These are phyloP conservation scores for Alternaria sp. DNA, from an alignment of 2,329 filamentous ascomycete species.

Conservation along the genomic window DNA sequence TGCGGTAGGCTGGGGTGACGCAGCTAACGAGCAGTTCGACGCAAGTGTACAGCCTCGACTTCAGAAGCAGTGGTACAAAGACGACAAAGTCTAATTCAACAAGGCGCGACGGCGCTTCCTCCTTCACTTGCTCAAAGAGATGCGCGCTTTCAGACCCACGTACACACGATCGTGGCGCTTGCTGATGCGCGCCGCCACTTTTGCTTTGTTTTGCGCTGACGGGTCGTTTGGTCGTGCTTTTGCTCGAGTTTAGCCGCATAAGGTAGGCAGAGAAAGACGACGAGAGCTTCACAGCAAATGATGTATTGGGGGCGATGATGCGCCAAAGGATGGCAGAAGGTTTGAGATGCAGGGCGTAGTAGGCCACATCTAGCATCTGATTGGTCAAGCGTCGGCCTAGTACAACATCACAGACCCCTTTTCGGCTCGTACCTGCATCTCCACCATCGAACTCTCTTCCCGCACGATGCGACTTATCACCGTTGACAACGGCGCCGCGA, in stretches of 20 bases:
- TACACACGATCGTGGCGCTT: slow-evolving; percentile 17
- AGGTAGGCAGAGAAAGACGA: slow-evolving; percentile 10
- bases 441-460: neutral
- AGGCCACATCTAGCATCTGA: slow-evolving; percentile 8
- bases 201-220: slow-evolving; percentile 12
- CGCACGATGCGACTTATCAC: neutral
- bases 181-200: slow-evolving; percentile 14
- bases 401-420: slow-evolving; percentile 4
- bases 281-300: slow-evolving; percentile 18
- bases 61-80: slow-evolving; percentile 10
- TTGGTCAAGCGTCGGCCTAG: slow-evolving; percentile 6
- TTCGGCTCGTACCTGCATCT: slow-evolving; percentile 8
- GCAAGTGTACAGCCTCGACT: slow-evolving; percentile 14
- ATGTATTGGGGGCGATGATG: slow-evolving; percentile 13
- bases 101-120: slow-evolving; percentile 6
- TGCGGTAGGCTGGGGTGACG: slow-evolving; percentile 28
- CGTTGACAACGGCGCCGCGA: slow-evolving; percentile 15
- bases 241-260: slow-evolving; percentile 17
- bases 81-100: slow-evolving; percentile 10
- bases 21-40: slow-evolving; percentile 28
- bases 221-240: slow-evolving; percentile 19
- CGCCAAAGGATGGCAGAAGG: slow-evolving; percentile 21
- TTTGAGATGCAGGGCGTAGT: slow-evolving; percentile 23
- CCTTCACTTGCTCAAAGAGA: slow-evolving; percentile 2
- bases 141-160: slow-evolving; percentile 6